Evolutionary conservation across 306 rosid species (phyloP), one percentile per base, ranked within the genome.

Genomic region (Ochetophila trinervis): DNA sequence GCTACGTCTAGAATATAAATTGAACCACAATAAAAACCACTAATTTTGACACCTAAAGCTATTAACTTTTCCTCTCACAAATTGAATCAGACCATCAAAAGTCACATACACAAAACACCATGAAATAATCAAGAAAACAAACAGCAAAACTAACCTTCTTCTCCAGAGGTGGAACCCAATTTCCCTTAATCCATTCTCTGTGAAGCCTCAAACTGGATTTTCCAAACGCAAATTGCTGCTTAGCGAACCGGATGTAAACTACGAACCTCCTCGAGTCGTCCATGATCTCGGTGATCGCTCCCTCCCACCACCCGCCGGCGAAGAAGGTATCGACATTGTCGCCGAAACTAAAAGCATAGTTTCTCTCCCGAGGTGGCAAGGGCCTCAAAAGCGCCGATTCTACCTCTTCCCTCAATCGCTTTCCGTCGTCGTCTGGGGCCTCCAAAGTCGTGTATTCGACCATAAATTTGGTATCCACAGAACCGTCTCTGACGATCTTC

Each of bases 281-380:
- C 44, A 17, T 9, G 5, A 27, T 49, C 7, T 59, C 34, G 11
- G 62, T 54, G 36, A 80, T 37, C 53, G 57, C 56, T 17, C 81
- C 84, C 11, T 80, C 84, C 78, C 78, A 75, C 84, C 84, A 76
- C 12, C 76, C 75, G 35, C 66, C 81, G 7, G 22, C 37, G 13
- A 62, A 52, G 36, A 71, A 68, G 3, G 78, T 81, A 9, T 80
- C 81, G 11, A 76, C 81, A 20, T 37, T 62, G 66, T 80, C 78
- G 9, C 72, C 75, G 11, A 27, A 23, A 59, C 57, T 56, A 48
- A 75, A 76, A 1, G 15, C 40, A 9, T 6, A 5, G 45, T 27
- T 9, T 1, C 18, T 47, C 11, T 59, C 68, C 1, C 30, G 53
- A 0, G 79, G 81, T 17, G 48, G 75, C 24, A 30, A 13, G 5